These are phyloP conservation scores for Phytophthora chlamydospora DNA, from an alignment of 352 stramenopile species.

Conservation along the genomic window DNA sequence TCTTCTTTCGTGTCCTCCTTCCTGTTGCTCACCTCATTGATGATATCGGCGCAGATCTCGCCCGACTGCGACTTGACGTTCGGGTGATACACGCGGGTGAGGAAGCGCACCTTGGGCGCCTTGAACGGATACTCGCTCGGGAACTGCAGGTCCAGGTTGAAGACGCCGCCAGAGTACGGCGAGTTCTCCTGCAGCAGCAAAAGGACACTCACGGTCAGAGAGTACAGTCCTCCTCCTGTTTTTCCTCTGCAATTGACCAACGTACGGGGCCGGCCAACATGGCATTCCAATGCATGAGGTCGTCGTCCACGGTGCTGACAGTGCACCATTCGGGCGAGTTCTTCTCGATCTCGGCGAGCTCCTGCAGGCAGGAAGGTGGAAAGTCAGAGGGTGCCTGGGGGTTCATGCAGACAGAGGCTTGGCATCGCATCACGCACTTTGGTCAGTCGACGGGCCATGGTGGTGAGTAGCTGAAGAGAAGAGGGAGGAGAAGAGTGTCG, in stretches of 20 bases:
- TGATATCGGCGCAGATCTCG: constrained; percentile 96
- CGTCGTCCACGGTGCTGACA: constrained; percentile 84
- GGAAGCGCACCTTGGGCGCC: constrained; percentile 92
- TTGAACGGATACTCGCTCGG: constrained; percentile 97
- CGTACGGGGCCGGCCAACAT: constrained; percentile 90
- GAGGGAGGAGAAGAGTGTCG: constrained; percentile 1
- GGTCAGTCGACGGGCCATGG: constrained; percentile 82
- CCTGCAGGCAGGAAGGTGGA: constrained; percentile 40
- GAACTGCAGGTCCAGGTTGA: constrained; percentile 96
- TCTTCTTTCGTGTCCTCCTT: not conserved
- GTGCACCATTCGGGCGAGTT: constrained; percentile 92
- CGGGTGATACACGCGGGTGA: constrained; percentile 97
- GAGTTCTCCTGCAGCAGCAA: constrained; percentile 71
- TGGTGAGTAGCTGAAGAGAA: not conserved
- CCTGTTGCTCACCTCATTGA: constrained; percentile 72
- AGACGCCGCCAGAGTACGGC: constrained; percentile 90
- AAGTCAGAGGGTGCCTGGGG: not conserved
- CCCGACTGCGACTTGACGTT: constrained; percentile 96
- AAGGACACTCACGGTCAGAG: not conserved
- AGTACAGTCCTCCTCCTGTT: not conserved
- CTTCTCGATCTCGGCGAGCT: constrained; percentile 89
- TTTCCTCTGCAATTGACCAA: constrained; percentile 3
- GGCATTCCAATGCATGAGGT: constrained; percentile 92
- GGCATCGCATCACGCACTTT: constrained; percentile 50
- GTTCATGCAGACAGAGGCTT: not conserved